These are phyloP conservation scores for Sclerotinia subarctica DNA, from an alignment of 2,329 filamentous ascomycete species.

Conservation along the genomic window DNA sequence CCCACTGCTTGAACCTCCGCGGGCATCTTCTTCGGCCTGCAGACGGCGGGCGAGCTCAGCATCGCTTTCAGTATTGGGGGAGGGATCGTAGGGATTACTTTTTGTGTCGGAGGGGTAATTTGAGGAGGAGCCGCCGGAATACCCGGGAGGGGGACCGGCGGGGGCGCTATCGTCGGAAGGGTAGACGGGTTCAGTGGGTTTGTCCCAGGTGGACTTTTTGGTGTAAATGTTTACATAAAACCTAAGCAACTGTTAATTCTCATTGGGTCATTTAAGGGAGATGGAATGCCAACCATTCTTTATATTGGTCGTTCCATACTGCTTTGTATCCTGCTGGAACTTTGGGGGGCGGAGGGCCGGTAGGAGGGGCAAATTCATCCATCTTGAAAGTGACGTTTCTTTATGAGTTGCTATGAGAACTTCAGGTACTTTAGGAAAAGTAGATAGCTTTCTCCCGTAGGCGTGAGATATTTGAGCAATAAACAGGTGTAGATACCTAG, in stretches of 20 bases:
- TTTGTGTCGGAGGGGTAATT: conserved; percentile 51
- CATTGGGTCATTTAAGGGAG: not conserved
- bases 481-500: not conserved
- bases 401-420: not conserved
- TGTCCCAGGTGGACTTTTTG: conserved; percentile 88
- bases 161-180: conserved; percentile 49
- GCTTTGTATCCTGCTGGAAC: conserved; percentile 68
- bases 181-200: conserved; percentile 66
- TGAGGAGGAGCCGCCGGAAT: conserved; percentile 25
- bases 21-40: conserved; percentile 79
- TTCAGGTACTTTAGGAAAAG: not conserved
- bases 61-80: conserved; percentile 54
- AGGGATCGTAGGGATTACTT: conserved; percentile 63
- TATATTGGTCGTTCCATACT: conserved; percentile 87
- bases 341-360: conserved; percentile 48
- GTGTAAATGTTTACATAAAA: conserved; percentile 90
- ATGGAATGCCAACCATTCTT: conserved; percentile 62
- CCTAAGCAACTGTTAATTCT: conserved; percentile 46
- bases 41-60: conserved; percentile 71
- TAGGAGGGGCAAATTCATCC: conserved; percentile 36
- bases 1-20: conserved; percentile 36
- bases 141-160: conserved; percentile 66
- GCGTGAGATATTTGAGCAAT: not conserved
- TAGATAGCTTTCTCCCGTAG: not conserved
- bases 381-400: conserved; percentile 24